Percentiles rank a stretch among this genome's conserved stretches.
Conservation (phyloP, 2,329 filamentous ascomycete genomes). For the Aspergillus vadensis region DNA sequence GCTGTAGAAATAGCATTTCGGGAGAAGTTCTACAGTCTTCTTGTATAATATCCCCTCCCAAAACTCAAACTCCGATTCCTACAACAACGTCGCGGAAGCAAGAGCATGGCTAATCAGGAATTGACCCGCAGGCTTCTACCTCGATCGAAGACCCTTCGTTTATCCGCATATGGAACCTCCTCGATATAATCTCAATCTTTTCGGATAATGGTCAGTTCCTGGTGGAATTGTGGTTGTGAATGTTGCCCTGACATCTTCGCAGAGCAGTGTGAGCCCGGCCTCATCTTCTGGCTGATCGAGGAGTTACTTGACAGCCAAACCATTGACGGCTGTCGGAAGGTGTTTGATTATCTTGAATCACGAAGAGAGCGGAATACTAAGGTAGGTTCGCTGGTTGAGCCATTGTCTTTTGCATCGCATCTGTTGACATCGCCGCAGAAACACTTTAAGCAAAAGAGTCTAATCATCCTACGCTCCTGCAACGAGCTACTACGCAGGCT, state of each 20-base stretch:
- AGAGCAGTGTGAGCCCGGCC: slow-evolving; percentile 69
- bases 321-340: slow-evolving; percentile 82
- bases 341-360: slow-evolving; percentile 95
- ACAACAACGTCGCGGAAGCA: background rate
- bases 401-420: background rate
- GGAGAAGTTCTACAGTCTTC: slow-evolving; percentile 74
- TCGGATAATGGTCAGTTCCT: slow-evolving; percentile 73
- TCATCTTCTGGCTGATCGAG: slow-evolving; percentile 89
- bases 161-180: slow-evolving; percentile 84
- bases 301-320: slow-evolving; percentile 96
- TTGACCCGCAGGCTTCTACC: slow-evolving; percentile 62
- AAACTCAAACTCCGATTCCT: background rate
- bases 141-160: slow-evolving; percentile 77
- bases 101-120: slow-evolving; percentile 16
- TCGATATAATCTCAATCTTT: slow-evolving; percentile 87
- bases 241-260: slow-evolving; percentile 24
- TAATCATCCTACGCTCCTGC: slow-evolving; percentile 89
- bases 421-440: slow-evolving; percentile 43
- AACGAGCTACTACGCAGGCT: slow-evolving; percentile 92
- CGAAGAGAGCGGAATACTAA: slow-evolving; percentile 84
- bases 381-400: slow-evolving; percentile 38
- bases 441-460: slow-evolving; percentile 78
- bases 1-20: slow-evolving; percentile 82
- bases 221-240: background rate
- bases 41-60: slow-evolving; percentile 59